These are phyloP conservation scores for Cubamyces sp. DNA, from an alignment of 768 basidiomycete species.

Conservation along the genomic window DNA sequence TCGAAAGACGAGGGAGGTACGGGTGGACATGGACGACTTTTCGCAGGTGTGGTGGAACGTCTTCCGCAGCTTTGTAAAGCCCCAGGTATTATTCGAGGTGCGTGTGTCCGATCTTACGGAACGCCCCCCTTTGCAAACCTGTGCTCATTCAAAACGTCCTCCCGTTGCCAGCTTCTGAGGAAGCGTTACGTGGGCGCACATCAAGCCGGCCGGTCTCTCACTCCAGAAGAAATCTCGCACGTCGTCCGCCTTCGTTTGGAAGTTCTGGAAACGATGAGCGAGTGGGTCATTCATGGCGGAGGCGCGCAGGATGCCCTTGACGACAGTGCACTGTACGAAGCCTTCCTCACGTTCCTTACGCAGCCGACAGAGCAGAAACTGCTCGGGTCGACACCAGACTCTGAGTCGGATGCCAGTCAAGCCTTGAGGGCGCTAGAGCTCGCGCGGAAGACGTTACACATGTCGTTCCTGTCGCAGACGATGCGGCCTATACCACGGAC, in stretches of 20 bases:
- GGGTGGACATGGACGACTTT: constrained; percentile 76
- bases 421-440: constrained; percentile 40
- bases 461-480: constrained; percentile 57
- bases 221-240: constrained; percentile 51
- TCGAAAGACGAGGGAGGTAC: constrained; percentile 71
- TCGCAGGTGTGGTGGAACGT: constrained; percentile 81
- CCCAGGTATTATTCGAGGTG: constrained; percentile 85
- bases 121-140: not conserved
- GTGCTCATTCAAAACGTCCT: constrained; percentile 1
- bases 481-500: constrained; percentile 51
- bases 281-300: constrained; percentile 75
- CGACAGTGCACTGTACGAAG: constrained; percentile 63
- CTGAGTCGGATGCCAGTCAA: constrained; percentile 16
- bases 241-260: constrained; percentile 59
- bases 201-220: constrained; percentile 45
- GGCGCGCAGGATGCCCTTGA: constrained; percentile 83
- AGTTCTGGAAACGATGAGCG: constrained; percentile 64
- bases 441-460: constrained; percentile 45
- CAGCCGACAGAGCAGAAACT: constrained; percentile 55
- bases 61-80: constrained; percentile 81
- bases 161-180: constrained; percentile 60
- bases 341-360: constrained; percentile 63
- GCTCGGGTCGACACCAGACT: constrained; percentile 9
- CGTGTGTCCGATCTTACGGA: constrained; percentile 24
- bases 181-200: constrained; percentile 69